Percentiles rank a stretch among this genome's conserved stretches.
phyloP scores from a whole-genome alignment of 2,329 filamentous ascomycete species.

The Ophiocordyceps camponoti-leonardi region DNA sequence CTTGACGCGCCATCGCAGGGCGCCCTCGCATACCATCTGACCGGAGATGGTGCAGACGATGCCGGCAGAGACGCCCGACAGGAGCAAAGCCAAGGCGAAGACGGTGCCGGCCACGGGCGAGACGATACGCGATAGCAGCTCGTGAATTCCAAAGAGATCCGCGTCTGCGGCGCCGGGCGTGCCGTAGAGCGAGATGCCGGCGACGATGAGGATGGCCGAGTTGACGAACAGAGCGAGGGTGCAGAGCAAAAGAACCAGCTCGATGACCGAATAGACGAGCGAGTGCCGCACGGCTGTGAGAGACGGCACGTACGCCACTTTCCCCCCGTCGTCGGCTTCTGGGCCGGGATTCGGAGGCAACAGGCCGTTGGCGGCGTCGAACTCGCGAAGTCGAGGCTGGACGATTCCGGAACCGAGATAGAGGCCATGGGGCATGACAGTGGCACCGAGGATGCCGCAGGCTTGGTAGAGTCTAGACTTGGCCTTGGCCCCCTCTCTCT shows the following conservation, averaged over 20 bases:
- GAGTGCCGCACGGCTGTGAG: conserved; percentile 56
- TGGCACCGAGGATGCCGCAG: conserved; percentile 62
- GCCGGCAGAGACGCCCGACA: conserved; percentile 66
- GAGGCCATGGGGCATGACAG: conserved; percentile 54
- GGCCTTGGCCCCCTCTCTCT: background rate
- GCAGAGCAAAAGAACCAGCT: conserved; percentile 56
- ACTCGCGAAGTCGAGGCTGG: conserved; percentile 47
- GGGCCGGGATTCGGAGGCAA: conserved; percentile 17
- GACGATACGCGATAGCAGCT: conserved; percentile 50
- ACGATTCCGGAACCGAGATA: conserved; percentile 55
- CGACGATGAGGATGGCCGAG: conserved; percentile 64
- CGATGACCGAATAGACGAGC: conserved; percentile 55
- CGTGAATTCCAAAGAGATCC: conserved; percentile 71
- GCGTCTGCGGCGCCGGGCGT: conserved; percentile 44
- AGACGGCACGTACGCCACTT: conserved; percentile 51
- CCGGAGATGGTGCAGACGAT: conserved; percentile 82
- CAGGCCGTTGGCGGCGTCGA: conserved; percentile 40
- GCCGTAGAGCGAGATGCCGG: conserved; percentile 57
- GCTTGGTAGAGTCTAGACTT: conserved; percentile 38
- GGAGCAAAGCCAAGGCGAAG: conserved; percentile 67
- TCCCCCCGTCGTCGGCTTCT: conserved; percentile 18
- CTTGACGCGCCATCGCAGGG: conserved; percentile 53
- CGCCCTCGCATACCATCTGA: conserved; percentile 77
- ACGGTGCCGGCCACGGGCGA: conserved; percentile 62
- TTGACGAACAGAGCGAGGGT: conserved; percentile 78